Evolutionary conservation across 129 eudicot species (phyloP), one percentile per base, ranked within the genome.

Genomic region (Dittrichia graveolens): DNA sequence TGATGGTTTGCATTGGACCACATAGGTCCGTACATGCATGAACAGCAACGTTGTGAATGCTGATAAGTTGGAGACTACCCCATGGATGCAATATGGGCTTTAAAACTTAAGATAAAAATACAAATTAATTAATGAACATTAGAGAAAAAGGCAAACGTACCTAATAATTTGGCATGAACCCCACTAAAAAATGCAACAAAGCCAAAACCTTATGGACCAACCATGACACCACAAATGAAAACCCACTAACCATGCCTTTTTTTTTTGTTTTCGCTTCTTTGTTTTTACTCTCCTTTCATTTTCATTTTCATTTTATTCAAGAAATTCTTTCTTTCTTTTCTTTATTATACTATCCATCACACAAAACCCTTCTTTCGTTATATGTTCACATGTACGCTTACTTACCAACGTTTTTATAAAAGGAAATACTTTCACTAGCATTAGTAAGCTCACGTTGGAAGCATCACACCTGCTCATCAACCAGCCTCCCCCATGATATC

Each of bases 201-300:
- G 46, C 65, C 71, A 71, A 71, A 53, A 78, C 73, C 67, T 71
- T 71, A 69, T 77, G 76, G 81, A 69, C 76, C 76, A 61, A 69
- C 76, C 81, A 78, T 70, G 77, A 58, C 66, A 63, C 82, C 77
- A 71, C 69, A 69, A 77, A 77, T 77, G 81, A 77, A 71, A 69
- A 53, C 78, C 78, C 78, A 74, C 71, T 61, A 74, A 71, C 72
- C 77, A 71, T 62, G 60, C 72, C 11, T 62, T 50, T 48, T 18
- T 62, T 50, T 48, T 55, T 62, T 49, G 78, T 74, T 38, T 74
- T 74, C 52, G 70, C 70, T 74, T 74, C 71, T 62, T 74, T 74
- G 78, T 71, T 71, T 54, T 55, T 16, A 56, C 11, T 71, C 31
- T 42, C 38, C 8, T 44, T 7, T 14, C 15, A 39, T 14, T 40